These are phyloP conservation scores for Eurotiales sp. DNA, from an alignment of 2,329 filamentous ascomycete species.

Conservation along the genomic window DNA sequence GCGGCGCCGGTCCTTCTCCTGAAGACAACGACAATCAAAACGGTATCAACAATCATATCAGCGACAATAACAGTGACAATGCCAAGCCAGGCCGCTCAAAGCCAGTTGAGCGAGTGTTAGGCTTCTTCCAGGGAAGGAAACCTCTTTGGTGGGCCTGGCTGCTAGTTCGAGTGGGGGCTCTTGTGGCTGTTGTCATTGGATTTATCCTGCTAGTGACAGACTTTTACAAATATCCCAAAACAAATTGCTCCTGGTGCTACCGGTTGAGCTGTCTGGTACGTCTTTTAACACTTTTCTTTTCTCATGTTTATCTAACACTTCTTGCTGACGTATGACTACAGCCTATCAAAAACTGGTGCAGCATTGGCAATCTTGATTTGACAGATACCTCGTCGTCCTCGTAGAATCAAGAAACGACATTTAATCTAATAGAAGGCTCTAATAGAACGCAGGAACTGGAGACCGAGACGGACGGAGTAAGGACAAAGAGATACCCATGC, in stretches of 20 bases:
- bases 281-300: conserved; percentile 24
- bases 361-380: conserved; percentile 32
- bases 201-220: conserved; percentile 87
- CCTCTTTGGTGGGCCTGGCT: conserved; percentile 98
- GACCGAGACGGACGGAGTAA: not conserved
- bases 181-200: conserved; percentile 76
- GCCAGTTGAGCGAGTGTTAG: conserved; percentile 43
- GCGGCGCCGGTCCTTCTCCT: conserved; percentile 36
- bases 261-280: conserved; percentile 89
- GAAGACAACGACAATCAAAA: conserved; percentile 15
- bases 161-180: conserved; percentile 72
- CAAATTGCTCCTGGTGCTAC: conserved; percentile 87
- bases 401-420: not conserved
- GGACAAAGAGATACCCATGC: conserved; percentile 2
- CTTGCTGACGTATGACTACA: conserved; percentile 15
- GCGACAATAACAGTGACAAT: conserved; percentile 8
- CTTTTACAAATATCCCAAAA: conserved; percentile 72
- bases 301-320: not conserved
- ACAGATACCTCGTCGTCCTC: conserved; percentile 9
- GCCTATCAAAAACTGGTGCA: conserved; percentile 46
- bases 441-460: not conserved
- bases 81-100: conserved; percentile 29
- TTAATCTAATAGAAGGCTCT: not conserved
- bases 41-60: not conserved
- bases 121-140: conserved; percentile 90